phyloP scores from a whole-genome alignment of 495 filamentous ascomycete species.

The Aspergillus baeticus region DNA sequence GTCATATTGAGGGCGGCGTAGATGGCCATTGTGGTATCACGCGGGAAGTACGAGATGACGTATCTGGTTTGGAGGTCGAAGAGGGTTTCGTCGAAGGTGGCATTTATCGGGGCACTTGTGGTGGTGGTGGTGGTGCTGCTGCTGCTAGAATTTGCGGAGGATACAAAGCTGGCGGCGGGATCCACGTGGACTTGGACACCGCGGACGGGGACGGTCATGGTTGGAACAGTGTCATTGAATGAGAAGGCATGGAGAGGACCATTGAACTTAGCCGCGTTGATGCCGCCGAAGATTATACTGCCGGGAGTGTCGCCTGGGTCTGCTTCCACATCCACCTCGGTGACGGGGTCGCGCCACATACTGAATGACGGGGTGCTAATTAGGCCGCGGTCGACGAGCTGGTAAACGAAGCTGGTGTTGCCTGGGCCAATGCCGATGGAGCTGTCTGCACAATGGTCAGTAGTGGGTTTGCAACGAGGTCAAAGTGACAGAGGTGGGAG shows the following conservation, averaged over 20 bases:
- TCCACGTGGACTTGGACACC: slow-evolving; percentile 6
- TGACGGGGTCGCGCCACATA: neutral
- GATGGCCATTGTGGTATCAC: slow-evolving; percentile 1
- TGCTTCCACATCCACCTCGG: neutral
- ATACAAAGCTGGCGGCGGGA: neutral
- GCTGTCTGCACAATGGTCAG: slow-evolving; percentile 1
- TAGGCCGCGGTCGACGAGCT: slow-evolving; percentile 1
- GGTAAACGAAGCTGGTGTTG: slow-evolving; percentile 2
- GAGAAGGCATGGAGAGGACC: slow-evolving; percentile 7
- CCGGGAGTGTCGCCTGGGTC: neutral
- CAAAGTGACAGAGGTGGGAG: neutral
- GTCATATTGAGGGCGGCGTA: slow-evolving; percentile 1
- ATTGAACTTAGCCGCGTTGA: slow-evolving; percentile 8
- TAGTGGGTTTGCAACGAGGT: neutral
- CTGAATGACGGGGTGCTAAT: slow-evolving; percentile 9
- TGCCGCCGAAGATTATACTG: slow-evolving; percentile 5
- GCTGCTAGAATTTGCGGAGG: neutral
- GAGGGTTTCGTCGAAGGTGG: slow-evolving; percentile 3
- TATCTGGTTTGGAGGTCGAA: slow-evolving; percentile 7
- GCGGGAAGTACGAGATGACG: neutral
- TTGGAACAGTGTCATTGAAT: neutral
- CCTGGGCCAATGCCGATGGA: slow-evolving; percentile 4
- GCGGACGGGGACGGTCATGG: slow-evolving; percentile 2
- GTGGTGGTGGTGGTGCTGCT: neutral
- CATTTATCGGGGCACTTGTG: neutral